A percentile compares a stretch with the other conserved stretches of the same genome.
phyloP scores from a whole-genome alignment of 305 asterid species.

The Plantago coronopus region DNA sequence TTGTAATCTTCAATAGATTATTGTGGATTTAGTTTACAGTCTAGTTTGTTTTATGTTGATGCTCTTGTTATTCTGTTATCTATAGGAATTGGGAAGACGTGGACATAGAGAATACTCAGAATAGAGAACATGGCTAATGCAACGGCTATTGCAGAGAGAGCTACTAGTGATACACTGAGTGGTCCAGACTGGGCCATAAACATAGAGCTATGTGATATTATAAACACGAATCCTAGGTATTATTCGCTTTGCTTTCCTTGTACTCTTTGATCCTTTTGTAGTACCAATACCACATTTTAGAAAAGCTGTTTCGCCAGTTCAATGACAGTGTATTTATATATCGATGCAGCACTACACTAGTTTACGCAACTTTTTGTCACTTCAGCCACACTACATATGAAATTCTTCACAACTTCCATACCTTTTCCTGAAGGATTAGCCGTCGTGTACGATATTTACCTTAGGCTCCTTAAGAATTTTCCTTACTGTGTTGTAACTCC shows the following conservation, averaged over 20 bases:
- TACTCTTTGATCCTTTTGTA: background rate
- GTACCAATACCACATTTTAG: background rate
- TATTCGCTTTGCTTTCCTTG: slow-evolving; percentile 9
- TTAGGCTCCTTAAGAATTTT: background rate
- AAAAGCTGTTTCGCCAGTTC: background rate
- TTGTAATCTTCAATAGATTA: too few species aligned
- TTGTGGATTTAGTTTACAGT: background rate
- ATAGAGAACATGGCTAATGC: slow-evolving; percentile 65
- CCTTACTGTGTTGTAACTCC: background rate
- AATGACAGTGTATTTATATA: too few species aligned
- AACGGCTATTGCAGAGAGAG: slow-evolving; percentile 89
- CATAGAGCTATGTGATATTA: slow-evolving; percentile 84
- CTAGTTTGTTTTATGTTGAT: slow-evolving; percentile 3
- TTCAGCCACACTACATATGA: too few species aligned
- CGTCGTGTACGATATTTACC: background rate
- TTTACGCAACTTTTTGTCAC: too few species aligned
- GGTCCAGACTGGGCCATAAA: slow-evolving; percentile 99
- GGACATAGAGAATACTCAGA: slow-evolving; percentile 16
- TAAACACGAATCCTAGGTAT: slow-evolving; percentile 83
- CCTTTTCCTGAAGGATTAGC: background rate
- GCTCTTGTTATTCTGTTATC: slow-evolving; percentile 12
- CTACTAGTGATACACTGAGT: slow-evolving; percentile 81
- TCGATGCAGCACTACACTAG: too few species aligned
- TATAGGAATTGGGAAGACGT: slow-evolving; percentile 23
- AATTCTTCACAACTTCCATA: background rate